Conservation (phyloP, 148 eudicot genomes). For the Chenopodium quinoa region DNA sequence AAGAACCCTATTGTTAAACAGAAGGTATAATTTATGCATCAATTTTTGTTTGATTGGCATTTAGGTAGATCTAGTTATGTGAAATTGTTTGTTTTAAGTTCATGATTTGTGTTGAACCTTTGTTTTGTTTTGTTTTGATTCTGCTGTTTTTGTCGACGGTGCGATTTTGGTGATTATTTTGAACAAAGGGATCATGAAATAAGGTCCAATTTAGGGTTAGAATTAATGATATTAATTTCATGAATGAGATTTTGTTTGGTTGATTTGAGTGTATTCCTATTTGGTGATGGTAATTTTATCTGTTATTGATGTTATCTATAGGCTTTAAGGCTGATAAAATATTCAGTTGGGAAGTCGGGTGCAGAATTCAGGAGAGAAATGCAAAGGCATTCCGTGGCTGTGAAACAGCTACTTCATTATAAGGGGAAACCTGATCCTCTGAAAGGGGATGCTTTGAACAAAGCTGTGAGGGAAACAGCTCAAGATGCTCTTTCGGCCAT, state of each 20-base stretch:
- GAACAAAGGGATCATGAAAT: no score
- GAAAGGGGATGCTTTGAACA: constrained; percentile 89
- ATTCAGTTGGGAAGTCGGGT: constrained; percentile 87
- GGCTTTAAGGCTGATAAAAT: constrained; percentile 88
- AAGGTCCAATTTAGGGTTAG: no score
- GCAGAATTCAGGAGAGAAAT: constrained; percentile 91
- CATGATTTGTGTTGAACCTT: not conserved
- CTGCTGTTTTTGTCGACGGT: not conserved
- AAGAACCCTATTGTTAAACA: constrained; percentile 89
- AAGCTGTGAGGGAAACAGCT: constrained; percentile 91
- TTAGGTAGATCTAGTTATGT: constrained; percentile 8
- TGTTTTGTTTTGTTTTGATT: constrained; percentile 7
- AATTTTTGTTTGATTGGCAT: constrained; percentile 4
- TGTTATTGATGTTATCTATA: constrained; percentile 24
- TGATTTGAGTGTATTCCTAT: not conserved
- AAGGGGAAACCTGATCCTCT: constrained; percentile 83
- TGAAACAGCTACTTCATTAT: constrained; percentile 82
- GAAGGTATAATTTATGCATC: constrained; percentile 44
- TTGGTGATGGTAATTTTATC: not conserved
- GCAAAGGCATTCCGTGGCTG: constrained; percentile 95
- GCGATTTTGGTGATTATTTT: not conserved
- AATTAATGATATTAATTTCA: not conserved
- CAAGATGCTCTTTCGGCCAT: constrained; percentile 86
- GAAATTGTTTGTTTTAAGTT: not conserved
- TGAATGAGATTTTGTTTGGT: constrained; percentile 9